These are phyloP conservation scores for Rhizopus stolonifer DNA, from an alignment of 371 early-diverging fungal genomes.

Conservation along the genomic window DNA sequence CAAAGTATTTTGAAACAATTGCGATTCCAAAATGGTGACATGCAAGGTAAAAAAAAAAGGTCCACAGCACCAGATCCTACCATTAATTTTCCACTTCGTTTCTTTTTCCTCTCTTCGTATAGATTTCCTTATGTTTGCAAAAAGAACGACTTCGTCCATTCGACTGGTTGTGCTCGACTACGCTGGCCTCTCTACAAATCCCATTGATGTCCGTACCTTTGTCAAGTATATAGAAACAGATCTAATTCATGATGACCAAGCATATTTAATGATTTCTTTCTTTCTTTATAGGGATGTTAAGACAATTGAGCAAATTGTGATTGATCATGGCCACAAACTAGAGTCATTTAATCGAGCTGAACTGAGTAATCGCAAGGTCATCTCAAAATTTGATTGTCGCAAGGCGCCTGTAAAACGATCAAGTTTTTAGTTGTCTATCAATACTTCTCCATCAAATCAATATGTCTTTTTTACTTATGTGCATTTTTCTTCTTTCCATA, in stretches of 20 bases:
- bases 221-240: constrained; percentile 14
- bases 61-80: constrained; percentile 1
- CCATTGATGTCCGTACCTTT: constrained; percentile 1
- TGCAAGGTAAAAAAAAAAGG: constrained; percentile 5
- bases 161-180: constrained; percentile 13
- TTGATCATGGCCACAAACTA: constrained; percentile 16
- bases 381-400: constrained; percentile 15
- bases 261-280: constrained; percentile 4
- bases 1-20: constrained; percentile 9
- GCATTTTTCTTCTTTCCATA: constrained; percentile 4
- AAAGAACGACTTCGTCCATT: constrained; percentile 9
- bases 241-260: constrained; percentile 12
- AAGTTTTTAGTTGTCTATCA: constrained; percentile 9
- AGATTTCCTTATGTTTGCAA: constrained; percentile 8
- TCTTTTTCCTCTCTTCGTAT: constrained; percentile 6
- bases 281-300: constrained; percentile 12
- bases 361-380: constrained; percentile 11
- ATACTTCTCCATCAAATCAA: constrained; percentile 9
- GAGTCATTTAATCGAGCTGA: constrained; percentile 16
- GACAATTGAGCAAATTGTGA: constrained; percentile 17
- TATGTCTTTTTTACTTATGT: constrained; percentile 5
- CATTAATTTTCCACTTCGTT: constrained; percentile 2
- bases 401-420: constrained; percentile 14
- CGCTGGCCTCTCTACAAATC: constrained; percentile 11
- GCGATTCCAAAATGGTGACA: constrained; percentile 11